Conservation (phyloP, 1,284 basidiomycete genomes). For the Tilletia setariae region DNA sequence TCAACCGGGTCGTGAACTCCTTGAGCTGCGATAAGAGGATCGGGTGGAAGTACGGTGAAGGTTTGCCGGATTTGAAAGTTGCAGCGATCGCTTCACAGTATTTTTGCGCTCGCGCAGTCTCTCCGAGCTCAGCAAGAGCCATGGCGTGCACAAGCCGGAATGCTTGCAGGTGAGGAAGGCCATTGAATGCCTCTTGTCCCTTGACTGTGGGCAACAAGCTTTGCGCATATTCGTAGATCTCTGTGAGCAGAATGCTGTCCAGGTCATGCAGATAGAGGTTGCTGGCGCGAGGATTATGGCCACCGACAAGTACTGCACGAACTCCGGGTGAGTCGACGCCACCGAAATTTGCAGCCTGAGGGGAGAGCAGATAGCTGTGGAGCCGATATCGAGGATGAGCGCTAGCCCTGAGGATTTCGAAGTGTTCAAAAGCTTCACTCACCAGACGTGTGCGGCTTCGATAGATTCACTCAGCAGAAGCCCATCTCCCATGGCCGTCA, state of each 20-base stretch:
- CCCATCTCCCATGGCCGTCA: constrained; percentile 83
- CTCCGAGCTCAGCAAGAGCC: constrained; percentile 62
- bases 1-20: constrained; percentile 75
- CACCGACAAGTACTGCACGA: constrained; percentile 66
- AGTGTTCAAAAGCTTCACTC: constrained; percentile 39
- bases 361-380: constrained; percentile 78
- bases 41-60: constrained; percentile 68
- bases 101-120: constrained; percentile 51
- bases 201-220: constrained; percentile 71
- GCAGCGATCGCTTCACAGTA: constrained; percentile 89
- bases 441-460: constrained; percentile 91
- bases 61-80: constrained; percentile 62
- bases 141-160: constrained; percentile 80
- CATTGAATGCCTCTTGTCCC: constrained; percentile 78
- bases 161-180: constrained; percentile 80
- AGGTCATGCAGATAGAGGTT: constrained; percentile 67
- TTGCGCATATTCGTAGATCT: constrained; percentile 87
- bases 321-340: constrained; percentile 65
- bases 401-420: too few relatives aligned
- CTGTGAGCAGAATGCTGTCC: constrained; percentile 80
- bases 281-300: constrained; percentile 62
- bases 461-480: constrained; percentile 69
- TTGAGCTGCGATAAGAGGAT: constrained; percentile 73
- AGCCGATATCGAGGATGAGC: constrained; percentile 17
- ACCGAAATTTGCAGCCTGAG: constrained; percentile 72